Evolutionary conservation across 495 filamentous ascomycete species (phyloP).

Genomic region (Aspergillus baeticus): DNA sequence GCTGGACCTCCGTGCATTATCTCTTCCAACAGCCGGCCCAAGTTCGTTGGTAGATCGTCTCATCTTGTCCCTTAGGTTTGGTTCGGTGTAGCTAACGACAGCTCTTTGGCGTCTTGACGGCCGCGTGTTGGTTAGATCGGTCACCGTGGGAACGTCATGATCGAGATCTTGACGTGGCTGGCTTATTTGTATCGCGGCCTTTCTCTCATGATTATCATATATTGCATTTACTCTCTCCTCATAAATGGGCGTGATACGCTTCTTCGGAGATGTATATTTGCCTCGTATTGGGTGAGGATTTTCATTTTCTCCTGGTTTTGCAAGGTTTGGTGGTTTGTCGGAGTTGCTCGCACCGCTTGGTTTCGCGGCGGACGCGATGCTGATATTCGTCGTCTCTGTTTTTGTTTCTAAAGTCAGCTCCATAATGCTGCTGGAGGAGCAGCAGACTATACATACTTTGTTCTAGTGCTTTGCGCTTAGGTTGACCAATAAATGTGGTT

Average conservation of each 20-base stretch:
- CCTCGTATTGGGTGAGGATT: not conserved
- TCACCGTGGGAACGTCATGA: not conserved
- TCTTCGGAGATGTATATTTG: not conserved
- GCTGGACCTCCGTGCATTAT: slow-evolving; percentile 38
- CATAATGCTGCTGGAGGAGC: not conserved
- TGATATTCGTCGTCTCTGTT: slow-evolving; percentile 55
- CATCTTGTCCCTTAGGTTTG: slow-evolving; percentile 85
- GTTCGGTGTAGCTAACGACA: slow-evolving; percentile 80
- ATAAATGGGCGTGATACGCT: not conserved
- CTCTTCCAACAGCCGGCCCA: slow-evolving; percentile 64
- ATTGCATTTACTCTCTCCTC: not conserved
- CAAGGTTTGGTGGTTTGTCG: not conserved
- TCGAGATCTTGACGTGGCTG: not conserved
- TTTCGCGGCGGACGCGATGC: slow-evolving; percentile 32
- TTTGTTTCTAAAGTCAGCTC: slow-evolving; percentile 21
- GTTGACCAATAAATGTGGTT: slow-evolving; percentile 13
- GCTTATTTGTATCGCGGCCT: not conserved
- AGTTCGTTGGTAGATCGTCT: slow-evolving; percentile 73
- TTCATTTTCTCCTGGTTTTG: not conserved
- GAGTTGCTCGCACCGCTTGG: slow-evolving; percentile 10
- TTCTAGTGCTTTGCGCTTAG: slow-evolving; percentile 54
- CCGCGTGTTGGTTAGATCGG: slow-evolving; percentile 41
- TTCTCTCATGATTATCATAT: not conserved
- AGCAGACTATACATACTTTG: slow-evolving; percentile 51
- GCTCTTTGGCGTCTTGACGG: slow-evolving; percentile 63